Percentiles rank a stretch among this genome's conserved stretches.
Evolutionary conservation across 2,329 filamentous ascomycete genomes (phyloP).

Genomic region (Cladorrhinum sp.): DNA sequence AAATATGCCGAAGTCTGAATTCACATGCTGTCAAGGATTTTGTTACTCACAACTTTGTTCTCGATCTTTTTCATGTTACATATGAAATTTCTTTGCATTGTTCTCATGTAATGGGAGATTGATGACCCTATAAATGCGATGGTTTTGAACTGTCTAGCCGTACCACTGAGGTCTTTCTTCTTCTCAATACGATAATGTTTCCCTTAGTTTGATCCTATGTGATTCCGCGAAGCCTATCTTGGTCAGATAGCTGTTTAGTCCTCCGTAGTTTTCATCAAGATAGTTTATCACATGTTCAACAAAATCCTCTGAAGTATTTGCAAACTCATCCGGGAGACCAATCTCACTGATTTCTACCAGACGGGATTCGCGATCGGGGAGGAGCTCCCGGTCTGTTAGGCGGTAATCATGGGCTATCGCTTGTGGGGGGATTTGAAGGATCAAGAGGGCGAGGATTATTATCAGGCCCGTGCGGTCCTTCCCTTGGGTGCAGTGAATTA

Average conservation of each 20-base stretch:
- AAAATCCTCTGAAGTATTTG: constrained; percentile 61
- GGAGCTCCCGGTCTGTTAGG: constrained; percentile 59
- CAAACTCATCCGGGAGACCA: constrained; percentile 72
- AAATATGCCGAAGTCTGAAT: neutral
- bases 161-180: neutral
- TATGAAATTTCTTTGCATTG: too few relatives aligned
- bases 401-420: constrained; percentile 72
- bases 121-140: neutral
- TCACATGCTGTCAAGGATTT: neutral
- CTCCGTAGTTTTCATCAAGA: constrained; percentile 61
- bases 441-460: constrained; percentile 64
- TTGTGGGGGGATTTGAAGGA: constrained; percentile 53
- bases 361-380: constrained; percentile 55
- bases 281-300: constrained; percentile 57
- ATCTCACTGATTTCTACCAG: constrained; percentile 67
- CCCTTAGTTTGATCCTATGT: constrained; percentile 41
- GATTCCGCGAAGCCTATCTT: constrained; percentile 54
- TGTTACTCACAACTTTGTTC: too few relatives aligned
- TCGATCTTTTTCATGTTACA: too few relatives aligned
- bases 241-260: constrained; percentile 63
- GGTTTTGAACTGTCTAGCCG: neutral
- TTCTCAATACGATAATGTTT: constrained; percentile 21
- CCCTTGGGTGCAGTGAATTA: constrained; percentile 85
- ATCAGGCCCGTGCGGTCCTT: constrained; percentile 81
- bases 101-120: too few relatives aligned